Evolutionary conservation across 306 rosid species (phyloP), one percentile per base, ranked within the genome.

Genomic region (Gynostemma pentaphyllum): DNA sequence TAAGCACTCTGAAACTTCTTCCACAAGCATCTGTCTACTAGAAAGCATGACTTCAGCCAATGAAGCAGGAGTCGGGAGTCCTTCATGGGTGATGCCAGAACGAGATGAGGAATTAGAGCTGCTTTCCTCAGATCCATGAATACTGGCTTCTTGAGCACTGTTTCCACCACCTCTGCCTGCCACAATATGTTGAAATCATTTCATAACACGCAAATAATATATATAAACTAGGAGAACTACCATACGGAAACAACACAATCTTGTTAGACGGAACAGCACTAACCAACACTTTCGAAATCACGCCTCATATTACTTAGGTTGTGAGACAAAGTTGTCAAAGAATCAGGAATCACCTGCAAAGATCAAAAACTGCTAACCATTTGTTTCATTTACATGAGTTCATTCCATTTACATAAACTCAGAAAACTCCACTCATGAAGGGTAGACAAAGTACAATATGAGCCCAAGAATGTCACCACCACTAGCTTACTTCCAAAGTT

Each of bases 1-100:
- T 80, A 94, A 66, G 68, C 89, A 78, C 65, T 81, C 94, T 53
- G 85, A 86, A 68, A 78, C 95, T 72, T 86, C 90, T 69, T 70
- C 86, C 44, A 18, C 21, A 24, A 94, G 81, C 84, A 89, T 77
- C 70, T 22, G 81, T 70, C 97, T 85, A 47, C 89, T 74, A 72
- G 97, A 86, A 74, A 54, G 89, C 71, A 87, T 74, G 62, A 94
- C 83, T 78, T 83, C 99, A 36, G 97, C 99, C 85, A 94, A 80
- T 51, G 85, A 82, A 70, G 89, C 77, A 22, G 97, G 94, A 63
- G 99, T 79, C 63, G 90, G 78, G 66, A 84, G 66, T 62, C 82
- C 82, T 72, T 82, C 83, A 30, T 64, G 70, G 46, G 75, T 67
- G 52, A 80, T 73, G 41, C 80, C 81, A 26, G 68, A 53, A 68